Evolutionary conservation across 1,284 basidiomycete genomes (phyloP), one percentile per base, ranked within the genome.

Genomic region (Retiboletus flavoniger): DNA sequence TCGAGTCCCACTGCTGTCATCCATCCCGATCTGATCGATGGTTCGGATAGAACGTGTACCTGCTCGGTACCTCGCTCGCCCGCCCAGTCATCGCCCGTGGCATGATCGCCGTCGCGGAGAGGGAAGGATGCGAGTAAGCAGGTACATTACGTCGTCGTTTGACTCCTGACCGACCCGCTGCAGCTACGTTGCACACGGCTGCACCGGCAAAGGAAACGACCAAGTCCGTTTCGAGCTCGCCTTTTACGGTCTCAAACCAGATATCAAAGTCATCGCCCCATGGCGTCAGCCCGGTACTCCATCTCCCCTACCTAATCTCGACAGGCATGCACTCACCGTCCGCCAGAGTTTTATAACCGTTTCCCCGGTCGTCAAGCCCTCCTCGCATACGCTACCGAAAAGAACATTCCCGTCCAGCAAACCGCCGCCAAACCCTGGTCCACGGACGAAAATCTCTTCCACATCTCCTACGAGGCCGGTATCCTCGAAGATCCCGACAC

Each of bases 201-300:
- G 96, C 82, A 99, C 96, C 45, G 96, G 96, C 55, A 99, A 99
- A 79, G 96, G 96, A 54, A 99, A 99, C 74, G 96, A 99, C 75
- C 97, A 99, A 78, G 96, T 99, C 64, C 92, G 97, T 58, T 99
- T 99, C 74, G 97, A 99, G 73, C 88, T 99, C 55, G 95, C 97
- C 9, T 99, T 99, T 80, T 99, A 99, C 74, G 96, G 95, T 53
- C 83, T 99, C 66, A 95, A 97, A 74, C 95, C 96, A 49, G 91
- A 94, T 68, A 98, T 99, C 84, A 98, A 98, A 77, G 95, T 99
- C 69, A 88, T 99, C 67, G 95, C 96, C 17, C 96, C 96, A 36
- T 99, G 96, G 96, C 87, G 96, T 62, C 84, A 95, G 61, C 93
- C 96, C 61, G 90, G 91, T 92, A 65, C 31, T 55, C 32, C 45